Evolutionary conservation across 495 filamentous ascomycete genomes (phyloP).

Genomic region (Annulohypoxylon moriforme): DNA sequence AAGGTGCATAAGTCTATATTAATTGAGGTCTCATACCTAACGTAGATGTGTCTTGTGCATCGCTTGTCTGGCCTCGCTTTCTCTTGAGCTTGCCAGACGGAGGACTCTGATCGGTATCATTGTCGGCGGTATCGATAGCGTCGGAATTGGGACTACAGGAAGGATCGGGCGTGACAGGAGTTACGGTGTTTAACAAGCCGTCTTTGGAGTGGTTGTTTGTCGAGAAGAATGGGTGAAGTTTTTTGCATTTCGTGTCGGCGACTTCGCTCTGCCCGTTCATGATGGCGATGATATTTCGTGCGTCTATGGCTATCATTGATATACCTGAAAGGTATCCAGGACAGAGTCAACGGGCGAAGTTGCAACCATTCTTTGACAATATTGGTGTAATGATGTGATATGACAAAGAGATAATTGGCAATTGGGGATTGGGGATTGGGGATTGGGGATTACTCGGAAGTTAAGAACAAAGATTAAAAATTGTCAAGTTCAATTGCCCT

Average conservation of each 20-base stretch:
- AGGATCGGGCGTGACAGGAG: constrained; percentile 40
- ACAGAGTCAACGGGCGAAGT: not conserved
- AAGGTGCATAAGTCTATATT: not conserved
- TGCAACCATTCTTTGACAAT: not conserved
- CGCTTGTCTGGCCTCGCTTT: constrained; percentile 36
- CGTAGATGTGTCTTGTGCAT: not conserved
- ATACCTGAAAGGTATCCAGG: not conserved
- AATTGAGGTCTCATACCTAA: constrained; percentile 6
- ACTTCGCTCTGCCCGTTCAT: constrained; percentile 13
- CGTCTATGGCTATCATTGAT: constrained; percentile 1
- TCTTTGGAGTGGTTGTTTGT: constrained; percentile 32
- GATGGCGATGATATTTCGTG: not conserved
- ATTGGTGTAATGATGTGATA: not conserved
- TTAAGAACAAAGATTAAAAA: not conserved
- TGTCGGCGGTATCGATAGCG: not conserved
- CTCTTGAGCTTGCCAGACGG: constrained; percentile 26
- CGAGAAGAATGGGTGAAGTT: constrained; percentile 58
- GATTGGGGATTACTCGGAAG: not conserved
- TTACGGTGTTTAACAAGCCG: constrained; percentile 9
- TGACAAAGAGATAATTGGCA: not conserved
- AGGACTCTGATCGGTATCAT: constrained; percentile 17
- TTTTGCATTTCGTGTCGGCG: constrained; percentile 39
- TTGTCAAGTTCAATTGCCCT: not conserved
- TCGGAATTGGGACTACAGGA: constrained; percentile 38
- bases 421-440: too few species aligned